Conservation (phyloP, 2,329 filamentous ascomycete species). For the Diatrype stigma region DNA sequence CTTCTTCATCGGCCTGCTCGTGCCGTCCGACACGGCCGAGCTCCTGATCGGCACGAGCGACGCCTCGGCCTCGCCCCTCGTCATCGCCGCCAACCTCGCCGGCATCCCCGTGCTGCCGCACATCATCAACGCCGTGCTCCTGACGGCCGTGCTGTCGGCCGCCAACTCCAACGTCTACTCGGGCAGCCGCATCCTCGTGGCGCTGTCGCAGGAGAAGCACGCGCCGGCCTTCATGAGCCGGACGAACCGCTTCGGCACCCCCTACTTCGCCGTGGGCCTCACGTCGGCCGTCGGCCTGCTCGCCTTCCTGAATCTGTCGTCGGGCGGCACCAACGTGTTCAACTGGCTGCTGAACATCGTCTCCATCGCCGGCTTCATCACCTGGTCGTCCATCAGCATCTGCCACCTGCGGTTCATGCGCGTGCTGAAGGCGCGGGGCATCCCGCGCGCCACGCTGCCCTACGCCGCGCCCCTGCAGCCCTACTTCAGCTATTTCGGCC, state of each 20-base stretch:
- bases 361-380: constrained; percentile 65
- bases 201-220: constrained; percentile 59
- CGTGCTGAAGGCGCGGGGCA: constrained; percentile 51
- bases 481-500: constrained; percentile 60
- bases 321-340: constrained; percentile 57
- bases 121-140: constrained; percentile 73
- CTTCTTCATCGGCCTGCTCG: constrained; percentile 68
- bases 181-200: constrained; percentile 63
- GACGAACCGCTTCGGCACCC: constrained; percentile 60
- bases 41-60: constrained; percentile 50
- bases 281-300: constrained; percentile 59
- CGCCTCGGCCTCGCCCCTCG: constrained; percentile 62
- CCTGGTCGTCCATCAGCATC: constrained; percentile 62
- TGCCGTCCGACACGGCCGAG: constrained; percentile 56
- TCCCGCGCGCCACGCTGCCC: constrained; percentile 54
- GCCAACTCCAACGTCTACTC: constrained; percentile 76
- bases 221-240: constrained; percentile 56
- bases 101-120: constrained; percentile 60
- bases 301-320: constrained; percentile 63
- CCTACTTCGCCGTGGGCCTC: constrained; percentile 54
- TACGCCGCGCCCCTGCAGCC: constrained; percentile 61
- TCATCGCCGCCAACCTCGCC: constrained; percentile 56
- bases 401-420: constrained; percentile 64
- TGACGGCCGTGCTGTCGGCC: constrained; percentile 74
- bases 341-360: constrained; percentile 71